phyloP scores from a whole-genome alignment of 176 grass and related monocot species.

The Saccharum officinarum region DNA sequence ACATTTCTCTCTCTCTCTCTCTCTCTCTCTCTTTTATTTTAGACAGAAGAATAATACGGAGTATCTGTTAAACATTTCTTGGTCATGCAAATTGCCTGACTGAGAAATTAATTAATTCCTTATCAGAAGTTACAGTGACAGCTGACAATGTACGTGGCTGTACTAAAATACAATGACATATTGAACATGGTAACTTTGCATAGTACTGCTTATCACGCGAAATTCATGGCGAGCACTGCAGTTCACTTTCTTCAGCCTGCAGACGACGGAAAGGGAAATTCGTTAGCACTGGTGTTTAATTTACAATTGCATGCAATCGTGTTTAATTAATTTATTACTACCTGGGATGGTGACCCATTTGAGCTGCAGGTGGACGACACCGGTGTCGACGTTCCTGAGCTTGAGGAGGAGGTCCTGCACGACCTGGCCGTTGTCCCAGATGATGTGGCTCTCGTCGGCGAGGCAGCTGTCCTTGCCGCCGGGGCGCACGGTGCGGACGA shows the following conservation, averaged over 20 bases:
- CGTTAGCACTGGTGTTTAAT: too few relatives aligned
- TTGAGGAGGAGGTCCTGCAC: slow-evolving; percentile 62
- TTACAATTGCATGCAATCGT: too few relatives aligned
- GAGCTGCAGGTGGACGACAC: slow-evolving; percentile 60
- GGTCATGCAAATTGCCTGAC: not conserved
- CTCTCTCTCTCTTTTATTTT: too few relatives aligned
- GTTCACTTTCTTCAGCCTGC: slow-evolving; percentile 20
- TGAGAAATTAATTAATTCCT: not conserved
- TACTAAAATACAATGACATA: not conserved
- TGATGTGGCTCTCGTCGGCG: slow-evolving; percentile 64
- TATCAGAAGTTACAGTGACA: not conserved
- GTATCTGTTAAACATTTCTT: too few relatives aligned
- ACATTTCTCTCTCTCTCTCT: too few relatives aligned
- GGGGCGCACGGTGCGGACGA: slow-evolving; percentile 51
- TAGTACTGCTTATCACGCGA: too few relatives aligned
- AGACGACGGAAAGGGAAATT: not conserved
- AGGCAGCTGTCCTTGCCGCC: slow-evolving; percentile 46
- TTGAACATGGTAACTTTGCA: not conserved
- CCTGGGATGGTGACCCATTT: slow-evolving; percentile 54
- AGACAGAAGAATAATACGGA: too few relatives aligned
- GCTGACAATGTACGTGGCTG: not conserved
- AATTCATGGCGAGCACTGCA: not conserved
- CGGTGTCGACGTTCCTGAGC: slow-evolving; percentile 47
- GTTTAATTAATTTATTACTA: too few relatives aligned
- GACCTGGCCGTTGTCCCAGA: slow-evolving; percentile 50